Percentiles rank a stretch among this genome's conserved stretches.
Conservation (phyloP, 345 rosid genomes). For the Viola odorata region DNA sequence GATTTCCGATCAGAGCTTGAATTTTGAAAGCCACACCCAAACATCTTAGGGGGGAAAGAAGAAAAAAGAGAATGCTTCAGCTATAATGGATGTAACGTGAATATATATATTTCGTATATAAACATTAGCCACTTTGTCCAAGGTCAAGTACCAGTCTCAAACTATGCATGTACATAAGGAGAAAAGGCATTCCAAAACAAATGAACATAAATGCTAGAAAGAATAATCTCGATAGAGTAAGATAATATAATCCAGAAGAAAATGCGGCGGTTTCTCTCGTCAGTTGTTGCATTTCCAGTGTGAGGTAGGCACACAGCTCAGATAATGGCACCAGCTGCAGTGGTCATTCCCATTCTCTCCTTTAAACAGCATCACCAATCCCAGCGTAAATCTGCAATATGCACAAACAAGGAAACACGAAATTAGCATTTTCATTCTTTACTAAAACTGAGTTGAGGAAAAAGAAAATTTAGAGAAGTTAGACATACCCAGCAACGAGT, state of each 20-base stretch:
- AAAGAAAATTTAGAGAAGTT: background rate
- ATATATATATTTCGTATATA: too few species aligned
- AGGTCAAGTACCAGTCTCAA: background rate
- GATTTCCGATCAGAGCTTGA: too few species aligned
- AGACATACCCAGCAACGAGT: constrained; percentile 58
- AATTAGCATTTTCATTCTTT: background rate
- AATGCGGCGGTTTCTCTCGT: constrained; percentile 1
- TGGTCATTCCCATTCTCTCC: constrained; percentile 76
- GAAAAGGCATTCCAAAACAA: constrained; percentile 9
- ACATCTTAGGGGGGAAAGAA: too few species aligned
- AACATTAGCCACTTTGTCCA: background rate
- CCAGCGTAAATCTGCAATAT: constrained; percentile 51
- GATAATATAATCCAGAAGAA: too few species aligned
- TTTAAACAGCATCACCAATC: constrained; percentile 70
- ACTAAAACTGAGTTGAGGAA: background rate
- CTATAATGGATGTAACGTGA: too few species aligned
- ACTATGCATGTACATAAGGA: constrained; percentile 15
- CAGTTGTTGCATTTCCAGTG: constrained; percentile 64
- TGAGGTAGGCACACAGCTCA: constrained; percentile 82
- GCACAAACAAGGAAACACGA: too few species aligned
- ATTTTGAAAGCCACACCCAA: too few species aligned
- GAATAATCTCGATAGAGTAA: too few species aligned
- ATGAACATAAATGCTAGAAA: constrained; percentile 26
- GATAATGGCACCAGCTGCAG: constrained; percentile 99
- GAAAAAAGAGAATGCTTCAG: too few species aligned